Evolutionary conservation across 345 rosid species (phyloP), one percentile per base, ranked within the genome.

Genomic region (Acer saccharum): DNA sequence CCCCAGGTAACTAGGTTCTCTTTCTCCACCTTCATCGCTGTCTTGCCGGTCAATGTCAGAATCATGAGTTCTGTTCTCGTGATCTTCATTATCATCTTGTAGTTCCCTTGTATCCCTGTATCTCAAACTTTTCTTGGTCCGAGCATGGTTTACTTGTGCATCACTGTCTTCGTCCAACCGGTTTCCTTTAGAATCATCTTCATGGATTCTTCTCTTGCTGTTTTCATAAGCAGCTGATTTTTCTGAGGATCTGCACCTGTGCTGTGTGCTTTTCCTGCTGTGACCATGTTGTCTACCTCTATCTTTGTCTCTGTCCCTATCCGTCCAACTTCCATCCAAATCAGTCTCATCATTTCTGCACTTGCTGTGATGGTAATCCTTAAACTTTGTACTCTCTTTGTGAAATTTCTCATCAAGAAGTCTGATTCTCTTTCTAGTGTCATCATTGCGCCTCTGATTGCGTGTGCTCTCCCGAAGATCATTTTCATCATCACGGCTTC

Each of bases 271-370:
- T 74, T 72, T 78, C 72, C 68, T 72, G 0, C 50, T 23, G 73
- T 23, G 75, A 41, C 17, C 21, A 65, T 10, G 69, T 16, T 17
- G 64, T 43, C 83, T 75, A 21, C 79, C 81, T 76, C 78, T 76
- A 29, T 75, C 79, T 43, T 69, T 11, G 73, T 76, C 79, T 35
- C 43, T 72, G 58, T 87, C 83, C 52, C 76, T 72, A 29, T 80
- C 89, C 20, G 79, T 77, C 78, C 78, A 81, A 79, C 72, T 69
- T 20, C 79, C 86, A 81, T 84, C 83, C 74, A 79, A 80, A 75
- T 64, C 55, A 70, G 77, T 77, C 74, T 55, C 76, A 80, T 68
- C 76, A 50, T 72, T 77, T 83, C 80, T 80, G 63, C 76, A 81
- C 60, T 73, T 77, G 74, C 77, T 83, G 55, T 72, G 72, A 82